These are phyloP conservation scores for Corchorus capsularis DNA, from an alignment of 345 rosid species.

Conservation along the genomic window DNA sequence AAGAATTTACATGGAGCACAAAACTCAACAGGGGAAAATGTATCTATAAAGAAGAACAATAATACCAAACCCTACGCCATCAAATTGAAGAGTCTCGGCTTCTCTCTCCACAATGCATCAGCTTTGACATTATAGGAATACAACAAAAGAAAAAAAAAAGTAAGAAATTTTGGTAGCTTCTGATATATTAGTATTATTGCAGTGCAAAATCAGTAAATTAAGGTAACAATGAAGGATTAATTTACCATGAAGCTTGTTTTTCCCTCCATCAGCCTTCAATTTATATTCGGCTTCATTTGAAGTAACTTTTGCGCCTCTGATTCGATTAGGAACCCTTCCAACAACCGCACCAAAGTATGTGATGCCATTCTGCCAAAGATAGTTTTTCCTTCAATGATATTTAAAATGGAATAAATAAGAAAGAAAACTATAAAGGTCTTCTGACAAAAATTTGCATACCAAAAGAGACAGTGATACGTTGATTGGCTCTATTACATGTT, in stretches of 20 bases:
- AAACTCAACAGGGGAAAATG: no score
- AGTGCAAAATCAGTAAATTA: not conserved
- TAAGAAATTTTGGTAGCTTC: no score
- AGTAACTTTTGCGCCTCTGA: conserved; percentile 26
- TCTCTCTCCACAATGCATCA: no score
- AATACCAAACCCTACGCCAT: no score
- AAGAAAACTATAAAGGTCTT: not conserved
- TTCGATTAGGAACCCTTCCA: conserved; percentile 90
- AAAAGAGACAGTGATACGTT: conserved; percentile 57
- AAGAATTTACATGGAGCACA: no score
- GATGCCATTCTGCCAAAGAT: conserved; percentile 52
- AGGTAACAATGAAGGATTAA: not conserved
- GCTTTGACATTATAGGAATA: no score
- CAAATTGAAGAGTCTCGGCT: no score
- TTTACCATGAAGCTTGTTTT: conserved; percentile 78
- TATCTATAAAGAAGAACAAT: no score
- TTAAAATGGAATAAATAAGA: not conserved
- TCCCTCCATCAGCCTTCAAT: conserved; percentile 63
- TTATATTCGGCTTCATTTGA: conserved; percentile 46
- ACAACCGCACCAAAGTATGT: conserved; percentile 81
- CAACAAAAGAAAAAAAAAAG: not conserved
- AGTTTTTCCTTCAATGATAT: not conserved
- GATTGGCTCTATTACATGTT: conserved; percentile 61
- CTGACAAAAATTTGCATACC: conserved; percentile 43
- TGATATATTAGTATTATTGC: not conserved